A percentile compares a stretch with the other conserved stretches of the same genome.
These are phyloP conservation scores for Hypoxylon fragiforme DNA, from an alignment of 495 filamentous ascomycete genomes.

Conservation along the genomic window DNA sequence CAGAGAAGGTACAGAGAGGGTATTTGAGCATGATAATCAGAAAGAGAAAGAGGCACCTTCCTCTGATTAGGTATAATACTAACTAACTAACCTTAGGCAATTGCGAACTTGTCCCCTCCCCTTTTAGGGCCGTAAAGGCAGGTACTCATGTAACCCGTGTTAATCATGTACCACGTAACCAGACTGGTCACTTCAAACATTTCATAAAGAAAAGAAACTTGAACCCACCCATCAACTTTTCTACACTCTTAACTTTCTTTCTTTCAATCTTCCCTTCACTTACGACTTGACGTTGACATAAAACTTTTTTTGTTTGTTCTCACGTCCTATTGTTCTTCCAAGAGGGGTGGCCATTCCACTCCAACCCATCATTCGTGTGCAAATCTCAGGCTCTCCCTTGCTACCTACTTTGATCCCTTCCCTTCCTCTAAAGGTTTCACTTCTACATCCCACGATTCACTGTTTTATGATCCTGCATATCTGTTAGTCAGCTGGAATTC, in stretches of 20 bases:
- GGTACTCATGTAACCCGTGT: not conserved
- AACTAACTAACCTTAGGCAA: no score
- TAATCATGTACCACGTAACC: not conserved
- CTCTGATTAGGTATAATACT: not conserved
- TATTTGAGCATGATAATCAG: conserved; percentile 17
- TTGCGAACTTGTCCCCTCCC: not conserved
- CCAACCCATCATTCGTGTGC: no score
- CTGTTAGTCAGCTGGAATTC: no score
- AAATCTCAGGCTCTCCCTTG: no score
- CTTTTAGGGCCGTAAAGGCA: not conserved
- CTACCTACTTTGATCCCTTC: no score
- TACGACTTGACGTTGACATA: not conserved
- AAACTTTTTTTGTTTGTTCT: not conserved
- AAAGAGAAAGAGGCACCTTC: not conserved
- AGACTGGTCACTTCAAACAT: not conserved
- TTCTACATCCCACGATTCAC: no score
- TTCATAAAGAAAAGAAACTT: not conserved
- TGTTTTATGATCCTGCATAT: no score
- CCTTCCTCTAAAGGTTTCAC: no score
- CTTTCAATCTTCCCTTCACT: not conserved
- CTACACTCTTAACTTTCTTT: not conserved
- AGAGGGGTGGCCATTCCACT: no score
- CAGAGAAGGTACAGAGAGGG: not conserved
- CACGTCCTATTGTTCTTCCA: no score
- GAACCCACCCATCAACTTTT: not conserved